phyloP scores from a whole-genome alignment of 2,329 filamentous ascomycete genomes.

The Cytospora piceae region DNA sequence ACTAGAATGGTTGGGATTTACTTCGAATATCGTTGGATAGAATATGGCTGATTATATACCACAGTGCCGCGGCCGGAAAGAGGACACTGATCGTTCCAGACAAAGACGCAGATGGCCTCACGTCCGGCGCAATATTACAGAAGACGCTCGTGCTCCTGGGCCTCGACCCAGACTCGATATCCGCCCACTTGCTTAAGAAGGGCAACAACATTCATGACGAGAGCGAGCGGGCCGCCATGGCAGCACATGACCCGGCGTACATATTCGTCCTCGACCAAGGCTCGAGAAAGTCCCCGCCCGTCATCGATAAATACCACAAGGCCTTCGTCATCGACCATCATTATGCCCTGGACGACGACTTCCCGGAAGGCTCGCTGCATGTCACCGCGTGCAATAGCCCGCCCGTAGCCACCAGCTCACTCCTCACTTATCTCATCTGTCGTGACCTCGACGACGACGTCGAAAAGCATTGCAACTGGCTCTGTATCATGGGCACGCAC shows the following conservation, averaged over 20 bases:
- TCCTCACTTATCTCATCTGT: conserved; percentile 69
- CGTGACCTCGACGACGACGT: conserved; percentile 57
- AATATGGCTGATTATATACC: neutral
- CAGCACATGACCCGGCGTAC: conserved; percentile 53
- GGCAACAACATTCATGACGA: conserved; percentile 62
- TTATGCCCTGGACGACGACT: conserved; percentile 55
- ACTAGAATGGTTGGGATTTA: conserved; percentile 53
- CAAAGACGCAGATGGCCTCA: conserved; percentile 70
- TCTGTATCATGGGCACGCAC: conserved; percentile 67
- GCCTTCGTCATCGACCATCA: conserved; percentile 70
- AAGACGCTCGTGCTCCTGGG: conserved; percentile 63
- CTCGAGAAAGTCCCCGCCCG: conserved; percentile 56
- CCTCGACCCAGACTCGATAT: conserved; percentile 54
- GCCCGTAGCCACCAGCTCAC: conserved; percentile 66
- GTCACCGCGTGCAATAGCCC: conserved; percentile 67
- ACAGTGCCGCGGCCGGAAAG: conserved; percentile 54
- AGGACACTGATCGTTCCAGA: conserved; percentile 66
- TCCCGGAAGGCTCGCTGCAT: conserved; percentile 57
- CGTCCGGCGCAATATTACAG: conserved; percentile 65
- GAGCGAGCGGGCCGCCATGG: conserved; percentile 55
- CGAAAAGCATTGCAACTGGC: conserved; percentile 56
- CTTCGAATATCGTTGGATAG: conserved; percentile 20
- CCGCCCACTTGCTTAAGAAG: conserved; percentile 63
- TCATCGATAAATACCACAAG: conserved; percentile 54
- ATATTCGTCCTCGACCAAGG: conserved; percentile 70